Base-by-base conservation (phyloP, 495 filamentous ascomycete genomes). In the Hypoxylon lenormandii region DNA sequence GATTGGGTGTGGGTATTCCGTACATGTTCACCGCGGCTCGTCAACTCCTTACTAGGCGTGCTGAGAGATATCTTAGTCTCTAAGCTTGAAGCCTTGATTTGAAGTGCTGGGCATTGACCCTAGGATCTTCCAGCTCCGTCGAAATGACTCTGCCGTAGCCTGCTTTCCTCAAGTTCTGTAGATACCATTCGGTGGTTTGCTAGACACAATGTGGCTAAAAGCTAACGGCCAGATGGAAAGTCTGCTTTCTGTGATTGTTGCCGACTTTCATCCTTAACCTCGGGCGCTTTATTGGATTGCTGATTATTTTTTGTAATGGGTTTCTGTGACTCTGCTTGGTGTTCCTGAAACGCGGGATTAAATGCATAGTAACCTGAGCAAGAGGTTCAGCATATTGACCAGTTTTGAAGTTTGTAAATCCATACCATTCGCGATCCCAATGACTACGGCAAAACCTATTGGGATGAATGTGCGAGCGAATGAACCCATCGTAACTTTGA, bases 321-420 rank as follows among this genome's bases (percentile, higher is more conserved):
- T 19, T 55, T 63, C 1, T 79, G 68, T 43, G 55, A 49, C 28
- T 74, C 66, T 5, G 78, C 57, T 19, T 78, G 77, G 37, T 79
- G 57, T 12, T 80, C 79, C 64, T 74, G 74, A 3, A 84, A 65
- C 18, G 64, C 50, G 6, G 82, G 80, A 13, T 73, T 71, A 60
- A 84, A 82, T 3, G 77, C 74, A 62, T 80, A 83, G 52, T 78
- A 76, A 15, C 80, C 83, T 85, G 56, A 10, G n/a, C n/a, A 11
- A 37, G 10, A 18, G 36, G 64, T 71, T 68, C 16, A 58, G 48
- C 23, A 68, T 48, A 45, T 1, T 33, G 30, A 33, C 6, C 4
- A 3, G 1, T 33, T 33, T 33, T 33, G 30, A 42, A 18, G 16
- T 21, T 19, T 18, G 15, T 6, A 18, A 45, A 67, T 33, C 36